Evolutionary conservation across 306 rosid genomes (phyloP).

Genomic region (Dryas octopetala): DNA sequence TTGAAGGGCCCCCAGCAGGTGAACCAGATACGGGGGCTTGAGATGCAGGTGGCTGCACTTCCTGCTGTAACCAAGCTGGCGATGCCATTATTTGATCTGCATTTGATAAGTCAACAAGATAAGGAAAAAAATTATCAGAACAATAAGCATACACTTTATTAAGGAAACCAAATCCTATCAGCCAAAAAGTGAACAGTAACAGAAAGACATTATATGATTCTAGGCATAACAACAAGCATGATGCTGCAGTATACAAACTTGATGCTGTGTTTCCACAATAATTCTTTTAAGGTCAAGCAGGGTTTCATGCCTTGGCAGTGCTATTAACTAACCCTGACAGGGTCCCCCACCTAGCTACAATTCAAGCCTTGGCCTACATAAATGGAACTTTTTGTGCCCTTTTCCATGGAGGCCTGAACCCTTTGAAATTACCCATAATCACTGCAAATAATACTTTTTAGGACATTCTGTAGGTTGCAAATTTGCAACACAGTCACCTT

Average conservation of each 20-base stretch:
- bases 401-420: neutral
- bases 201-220: neutral
- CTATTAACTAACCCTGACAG: neutral
- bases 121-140: neutral
- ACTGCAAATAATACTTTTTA: neutral
- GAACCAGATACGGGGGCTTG: slow-evolving; percentile 5
- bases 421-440: neutral
- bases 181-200: neutral
- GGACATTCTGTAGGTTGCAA: neutral
- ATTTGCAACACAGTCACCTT: neutral
- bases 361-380: neutral
- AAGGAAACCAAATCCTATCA: neutral
- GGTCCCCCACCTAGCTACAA: neutral
- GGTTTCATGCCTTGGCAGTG: neutral
- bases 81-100: slow-evolving; percentile 53
- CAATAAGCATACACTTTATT: neutral
- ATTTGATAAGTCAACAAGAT: neutral
- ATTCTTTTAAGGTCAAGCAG: neutral
- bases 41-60: slow-evolving; percentile 29
- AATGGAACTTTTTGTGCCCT: neutral
- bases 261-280: neutral
- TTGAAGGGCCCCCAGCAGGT: slow-evolving; percentile 8
- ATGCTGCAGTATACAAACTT: neutral
- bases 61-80: slow-evolving; percentile 50
- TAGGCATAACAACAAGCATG: neutral